Conservation (phyloP, 768 basidiomycete genomes). For the Boletus patriciae region DNA sequence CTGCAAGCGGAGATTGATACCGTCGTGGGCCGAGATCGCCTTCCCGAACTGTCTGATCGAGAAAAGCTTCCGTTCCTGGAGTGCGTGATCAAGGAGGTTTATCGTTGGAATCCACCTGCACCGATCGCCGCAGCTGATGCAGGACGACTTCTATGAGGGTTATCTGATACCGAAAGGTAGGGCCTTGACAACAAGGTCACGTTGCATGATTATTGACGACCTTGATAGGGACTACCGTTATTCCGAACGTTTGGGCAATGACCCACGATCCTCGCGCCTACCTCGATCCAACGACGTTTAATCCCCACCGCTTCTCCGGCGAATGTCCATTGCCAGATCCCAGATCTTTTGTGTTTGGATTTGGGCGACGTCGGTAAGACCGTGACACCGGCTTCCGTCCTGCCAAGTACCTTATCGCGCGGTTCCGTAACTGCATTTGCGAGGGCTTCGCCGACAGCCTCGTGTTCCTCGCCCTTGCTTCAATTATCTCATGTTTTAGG, state of each 20-base stretch:
- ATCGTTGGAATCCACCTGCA: constrained; percentile 14
- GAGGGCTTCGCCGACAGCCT: constrained; percentile 2
- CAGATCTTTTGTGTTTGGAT: neutral
- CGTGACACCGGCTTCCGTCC: neutral
- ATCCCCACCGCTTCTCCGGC: neutral
- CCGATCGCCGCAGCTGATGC: constrained; percentile 11
- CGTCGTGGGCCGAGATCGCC: neutral
- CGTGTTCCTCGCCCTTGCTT: neutral
- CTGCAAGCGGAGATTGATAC: neutral
- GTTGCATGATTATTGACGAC: neutral
- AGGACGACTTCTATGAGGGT: constrained; percentile 8
- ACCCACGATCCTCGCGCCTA: neutral
- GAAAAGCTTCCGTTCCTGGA: constrained; percentile 45
- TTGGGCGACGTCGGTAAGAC: constrained; percentile 6
- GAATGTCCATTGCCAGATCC: neutral
- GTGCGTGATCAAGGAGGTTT: constrained; percentile 26
- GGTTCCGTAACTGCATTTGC: neutral
- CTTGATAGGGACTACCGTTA: neutral
- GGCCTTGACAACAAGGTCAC: neutral
- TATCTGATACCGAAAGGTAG: constrained; percentile 3
- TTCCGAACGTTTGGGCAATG: constrained; percentile 8
- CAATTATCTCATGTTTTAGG: neutral
- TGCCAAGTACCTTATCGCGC: neutral
- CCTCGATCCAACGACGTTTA: neutral
- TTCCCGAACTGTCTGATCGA: constrained; percentile 26